These are phyloP conservation scores for Sporormia fimetaria DNA, from an alignment of 495 filamentous ascomycete genomes.

Conservation along the genomic window DNA sequence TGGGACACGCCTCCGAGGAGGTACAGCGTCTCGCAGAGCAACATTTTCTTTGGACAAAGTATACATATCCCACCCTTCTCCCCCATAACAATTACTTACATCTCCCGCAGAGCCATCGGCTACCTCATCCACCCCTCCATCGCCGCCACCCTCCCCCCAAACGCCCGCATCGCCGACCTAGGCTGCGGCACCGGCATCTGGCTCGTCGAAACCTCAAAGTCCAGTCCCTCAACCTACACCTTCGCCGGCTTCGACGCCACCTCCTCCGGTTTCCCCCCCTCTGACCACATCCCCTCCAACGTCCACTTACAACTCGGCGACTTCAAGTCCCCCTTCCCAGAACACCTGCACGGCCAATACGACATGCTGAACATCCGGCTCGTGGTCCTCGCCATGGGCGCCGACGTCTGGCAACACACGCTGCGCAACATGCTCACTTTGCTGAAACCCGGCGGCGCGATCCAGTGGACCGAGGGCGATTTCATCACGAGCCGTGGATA, in stretches of 20 bases:
- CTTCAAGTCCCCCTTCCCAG: slow-evolving; percentile 31
- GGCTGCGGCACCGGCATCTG: slow-evolving; percentile 20
- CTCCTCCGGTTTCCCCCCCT: slow-evolving; percentile 28
- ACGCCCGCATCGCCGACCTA: slow-evolving; percentile 18
- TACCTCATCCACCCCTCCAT: slow-evolving; percentile 21
- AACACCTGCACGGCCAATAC: slow-evolving; percentile 27
- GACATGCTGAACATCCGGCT: slow-evolving; percentile 36
- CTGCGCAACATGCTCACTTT: slow-evolving; percentile 17
- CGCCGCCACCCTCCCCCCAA: slow-evolving; percentile 5
- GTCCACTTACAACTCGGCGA: slow-evolving; percentile 30
- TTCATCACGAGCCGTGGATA: slow-evolving; percentile 14
- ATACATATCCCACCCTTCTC: neutral
- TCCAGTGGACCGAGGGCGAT: slow-evolving; percentile 23
- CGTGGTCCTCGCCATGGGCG: slow-evolving; percentile 28
- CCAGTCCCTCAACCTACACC: slow-evolving; percentile 25
- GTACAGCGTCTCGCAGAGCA: slow-evolving; percentile 15
- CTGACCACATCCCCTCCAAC: slow-evolving; percentile 25
- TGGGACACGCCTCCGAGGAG: slow-evolving; percentile 5
- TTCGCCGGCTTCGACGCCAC: slow-evolving; percentile 36
- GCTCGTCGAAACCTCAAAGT: slow-evolving; percentile 28
- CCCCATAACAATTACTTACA: neutral
- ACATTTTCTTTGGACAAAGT: slow-evolving; percentile 16
- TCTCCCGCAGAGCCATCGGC: slow-evolving; percentile 4
- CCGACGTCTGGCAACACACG: slow-evolving; percentile 18
- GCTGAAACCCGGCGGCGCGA: slow-evolving; percentile 22